Evolutionary conservation across 2,329 filamentous ascomycete species (phyloP), one percentile per base, ranked within the genome.

Genomic region (Aphanocladium album): DNA sequence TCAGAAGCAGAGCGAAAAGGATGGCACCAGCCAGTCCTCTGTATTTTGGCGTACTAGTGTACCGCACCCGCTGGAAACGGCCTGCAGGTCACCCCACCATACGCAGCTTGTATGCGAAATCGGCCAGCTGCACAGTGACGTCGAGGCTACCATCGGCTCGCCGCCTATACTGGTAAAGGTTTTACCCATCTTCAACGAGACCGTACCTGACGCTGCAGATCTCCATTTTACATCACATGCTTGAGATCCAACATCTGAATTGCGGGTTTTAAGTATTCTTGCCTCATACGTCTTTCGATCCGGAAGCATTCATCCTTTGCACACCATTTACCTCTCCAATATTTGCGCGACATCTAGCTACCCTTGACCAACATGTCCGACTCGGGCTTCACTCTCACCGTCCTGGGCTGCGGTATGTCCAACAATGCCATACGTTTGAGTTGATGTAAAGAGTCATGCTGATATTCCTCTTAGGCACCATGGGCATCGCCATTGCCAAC

Each of bases 401-500:
- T 95, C 64, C 81, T 96, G 62, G 91, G 91, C 68, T 95, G 90
- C 74, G 91, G 90, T 89, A 82, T 71, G 84, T 77, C 30, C 21
- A 37, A 43, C 39, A 3, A 3, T 30, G 16, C 33, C 14, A 23
- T 39, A 2, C 41, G 4, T 25, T 37, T 35, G 33, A 56, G 25
- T 30, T 30, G 33, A 45, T 23, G 19, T 35, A 14, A 25, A 14
- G 30, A 62, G 1, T 14, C 17, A 59, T 58, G 53, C 62, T 68
- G 47, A 68, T 57, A 61, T 47, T 41, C 17, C 54, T 57, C 21
- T 47, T 58, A 92, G 89, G 90, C 65, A 93, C 87, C 57, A 90
- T 96, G 85, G 91, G 91, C 62, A 90, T 90, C 63, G 90, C 90
- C 61, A 93, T 96, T 67, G 83, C 96, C 61, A 87, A 84, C 59